Evolutionary conservation across 2,329 filamentous ascomycete species (phyloP), one percentile per base, ranked within the genome.

Genomic region (Colletotrichum truncatum): DNA sequence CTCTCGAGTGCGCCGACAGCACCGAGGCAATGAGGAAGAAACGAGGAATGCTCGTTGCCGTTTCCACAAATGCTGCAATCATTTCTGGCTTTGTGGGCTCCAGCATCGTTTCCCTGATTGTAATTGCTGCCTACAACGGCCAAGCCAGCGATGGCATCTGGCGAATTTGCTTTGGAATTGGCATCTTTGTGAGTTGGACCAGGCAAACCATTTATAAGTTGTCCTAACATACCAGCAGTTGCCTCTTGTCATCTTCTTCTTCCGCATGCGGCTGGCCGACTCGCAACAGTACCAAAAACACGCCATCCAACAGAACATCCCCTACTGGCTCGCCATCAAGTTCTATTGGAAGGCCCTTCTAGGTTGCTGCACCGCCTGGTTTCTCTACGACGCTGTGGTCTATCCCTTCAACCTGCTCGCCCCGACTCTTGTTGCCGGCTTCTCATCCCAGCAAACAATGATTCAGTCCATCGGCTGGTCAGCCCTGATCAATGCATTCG

Each of bases 231-330:
- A 2, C 3, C 1, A 1, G 6, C 4, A 65, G 62, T 39, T 74
- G 6, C 85, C 85, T 0, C 73, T 88, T 4, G 78, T 79, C 1
- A 78, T 88, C 14, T 83, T 87, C 53, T 85, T 85, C 71, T 85
- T 87, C 64, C 83, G 86, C 10, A 72, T 88, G 34, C 83, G 78
- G 43, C 81, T 84, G 69, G 73, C 82, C 54, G 85, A 82, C 73
- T 87, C 76, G 52, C 87, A 75, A 83, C 72, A 73, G 34, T 74
- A 73, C 52, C 49, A 61, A 25, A 73, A 71, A 11, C 71, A 73
- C 16, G 72, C 72, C 6, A 73, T 74, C 41, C 70, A 73, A 54
- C 43, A 51, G 14, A 52, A 72, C 16, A 68, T 73, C n/a, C 72
- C 62, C 0, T 66, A 69, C 64, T 52, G 57, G 46, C 54, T 67